Evolutionary conservation across 768 basidiomycete genomes (phyloP).

Genomic region (Pulveroboletus sp.): DNA sequence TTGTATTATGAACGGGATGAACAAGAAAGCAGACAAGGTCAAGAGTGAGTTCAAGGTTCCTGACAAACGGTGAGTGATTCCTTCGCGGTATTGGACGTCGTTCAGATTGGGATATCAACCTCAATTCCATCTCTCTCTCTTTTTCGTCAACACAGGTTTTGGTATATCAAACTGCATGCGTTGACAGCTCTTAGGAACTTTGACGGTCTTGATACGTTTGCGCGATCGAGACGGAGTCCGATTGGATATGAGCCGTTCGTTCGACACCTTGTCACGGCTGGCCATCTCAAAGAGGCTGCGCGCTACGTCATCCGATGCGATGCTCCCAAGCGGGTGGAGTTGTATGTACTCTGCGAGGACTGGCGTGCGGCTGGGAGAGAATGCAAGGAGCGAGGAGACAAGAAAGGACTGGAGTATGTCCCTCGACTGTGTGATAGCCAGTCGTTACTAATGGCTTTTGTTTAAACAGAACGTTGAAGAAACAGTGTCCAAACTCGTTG

Average conservation of each 20-base stretch:
- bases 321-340: slow-evolving; percentile 70
- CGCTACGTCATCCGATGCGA: slow-evolving; percentile 83
- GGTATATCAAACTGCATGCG: slow-evolving; percentile 87
- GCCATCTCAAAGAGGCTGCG: slow-evolving; percentile 71
- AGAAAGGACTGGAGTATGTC: slow-evolving; percentile 78
- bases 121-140: not conserved
- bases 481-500: slow-evolving; percentile 74
- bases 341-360: slow-evolving; percentile 88
- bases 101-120: not conserved
- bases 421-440: not conserved
- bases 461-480: slow-evolving; percentile 56
- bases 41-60: slow-evolving; percentile 89
- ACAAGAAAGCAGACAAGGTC: slow-evolving; percentile 86
- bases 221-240: slow-evolving; percentile 83
- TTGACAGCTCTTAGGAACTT: slow-evolving; percentile 79
- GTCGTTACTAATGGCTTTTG: not conserved
- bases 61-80: slow-evolving; percentile 73
- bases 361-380: slow-evolving; percentile 85
- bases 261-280: slow-evolving; percentile 67
- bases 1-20: slow-evolving; percentile 73
- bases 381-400: slow-evolving; percentile 87
- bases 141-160: slow-evolving; percentile 57
- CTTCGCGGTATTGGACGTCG: not conserved
- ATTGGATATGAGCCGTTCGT: slow-evolving; percentile 96
- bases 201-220: slow-evolving; percentile 79